These are phyloP conservation scores for Triticum turgidum DNA, from an alignment of 176 grass and related monocot genomes.

Conservation along the genomic window DNA sequence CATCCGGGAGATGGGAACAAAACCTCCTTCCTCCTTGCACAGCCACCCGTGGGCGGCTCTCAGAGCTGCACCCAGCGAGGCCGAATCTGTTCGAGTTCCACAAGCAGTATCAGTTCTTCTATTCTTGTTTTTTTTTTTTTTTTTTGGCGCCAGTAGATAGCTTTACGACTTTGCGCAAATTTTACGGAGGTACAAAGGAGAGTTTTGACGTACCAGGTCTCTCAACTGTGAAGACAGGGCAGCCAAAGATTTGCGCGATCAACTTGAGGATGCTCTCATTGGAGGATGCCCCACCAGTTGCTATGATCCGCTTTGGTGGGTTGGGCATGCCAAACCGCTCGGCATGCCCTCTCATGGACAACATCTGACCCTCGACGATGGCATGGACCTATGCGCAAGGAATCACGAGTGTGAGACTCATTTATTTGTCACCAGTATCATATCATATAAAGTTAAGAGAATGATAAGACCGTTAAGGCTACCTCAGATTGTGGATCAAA, in stretches of 20 bases:
- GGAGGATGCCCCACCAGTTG: conserved; percentile 85
- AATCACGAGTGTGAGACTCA: neutral
- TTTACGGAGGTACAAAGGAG: neutral
- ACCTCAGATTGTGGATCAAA: conserved; percentile 91
- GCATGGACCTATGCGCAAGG: conserved; percentile 55
- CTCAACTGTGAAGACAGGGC: conserved; percentile 78
- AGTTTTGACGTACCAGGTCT: conserved; percentile 62
- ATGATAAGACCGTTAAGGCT: neutral
- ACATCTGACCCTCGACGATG: conserved; percentile 80
- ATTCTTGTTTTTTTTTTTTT: neutral
- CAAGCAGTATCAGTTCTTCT: neutral
- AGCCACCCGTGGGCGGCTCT: conserved; percentile 94
- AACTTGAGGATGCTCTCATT: conserved; percentile 75
- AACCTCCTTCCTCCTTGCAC: conserved; percentile 68
- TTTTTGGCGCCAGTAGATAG: neutral
- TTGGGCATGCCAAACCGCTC: conserved; percentile 95
- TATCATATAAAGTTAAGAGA: neutral
- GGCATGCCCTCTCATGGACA: conserved; percentile 85
- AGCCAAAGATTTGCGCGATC: conserved; percentile 72
- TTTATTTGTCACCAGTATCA: neutral
- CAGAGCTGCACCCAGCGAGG: conserved; percentile 76
- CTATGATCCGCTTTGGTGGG: conserved; percentile 84
- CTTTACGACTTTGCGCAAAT: neutral
- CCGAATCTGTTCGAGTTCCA: conserved; percentile 61
- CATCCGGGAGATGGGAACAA: conserved; percentile 65